These are phyloP conservation scores for Chlamydomonas incerta DNA, from an alignment of 139 green algal species.

Conservation along the genomic window DNA sequence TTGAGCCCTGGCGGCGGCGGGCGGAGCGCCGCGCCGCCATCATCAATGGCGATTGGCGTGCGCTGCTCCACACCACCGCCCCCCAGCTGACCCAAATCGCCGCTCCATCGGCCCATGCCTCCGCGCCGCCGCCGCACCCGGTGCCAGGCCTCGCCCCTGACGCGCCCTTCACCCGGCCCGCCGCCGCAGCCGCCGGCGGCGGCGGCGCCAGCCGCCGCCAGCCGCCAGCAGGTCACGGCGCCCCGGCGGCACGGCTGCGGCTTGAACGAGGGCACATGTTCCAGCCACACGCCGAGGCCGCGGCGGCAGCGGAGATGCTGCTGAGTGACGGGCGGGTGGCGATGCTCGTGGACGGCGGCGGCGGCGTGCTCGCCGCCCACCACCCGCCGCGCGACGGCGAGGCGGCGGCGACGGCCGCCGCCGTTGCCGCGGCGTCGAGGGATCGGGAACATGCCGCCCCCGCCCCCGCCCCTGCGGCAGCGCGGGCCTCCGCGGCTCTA, in stretches of 20 bases:
- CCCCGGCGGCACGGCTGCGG: too few relatives aligned
- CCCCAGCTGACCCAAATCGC: too few relatives aligned
- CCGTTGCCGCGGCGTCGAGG: too few relatives aligned
- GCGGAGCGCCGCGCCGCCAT: background rate
- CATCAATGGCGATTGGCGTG: background rate
- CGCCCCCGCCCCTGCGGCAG: background rate
- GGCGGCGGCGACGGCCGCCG: too few relatives aligned
- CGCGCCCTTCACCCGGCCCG: too few relatives aligned
- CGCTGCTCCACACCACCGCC: background rate
- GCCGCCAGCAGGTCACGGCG: too few relatives aligned
- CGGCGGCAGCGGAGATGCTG: background rate
- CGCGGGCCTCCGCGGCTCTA: background rate
- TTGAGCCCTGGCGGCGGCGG: background rate
- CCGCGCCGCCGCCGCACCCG: too few relatives aligned
- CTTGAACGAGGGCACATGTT: constrained; percentile 12
- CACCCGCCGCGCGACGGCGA: background rate
- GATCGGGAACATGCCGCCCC: too few relatives aligned
- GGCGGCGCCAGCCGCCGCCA: too few relatives aligned
- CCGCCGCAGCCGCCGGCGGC: too few relatives aligned
- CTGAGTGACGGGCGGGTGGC: background rate
- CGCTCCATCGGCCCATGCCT: too few relatives aligned
- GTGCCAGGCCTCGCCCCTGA: too few relatives aligned
- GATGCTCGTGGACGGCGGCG: background rate
- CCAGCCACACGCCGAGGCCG: background rate
- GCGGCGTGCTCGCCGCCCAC: background rate